Percentiles rank a stretch among this genome's conserved stretches.
These are phyloP conservation scores for Casuarina cunninghamiana DNA, from an alignment of 306 rosid species.

Conservation along the genomic window DNA sequence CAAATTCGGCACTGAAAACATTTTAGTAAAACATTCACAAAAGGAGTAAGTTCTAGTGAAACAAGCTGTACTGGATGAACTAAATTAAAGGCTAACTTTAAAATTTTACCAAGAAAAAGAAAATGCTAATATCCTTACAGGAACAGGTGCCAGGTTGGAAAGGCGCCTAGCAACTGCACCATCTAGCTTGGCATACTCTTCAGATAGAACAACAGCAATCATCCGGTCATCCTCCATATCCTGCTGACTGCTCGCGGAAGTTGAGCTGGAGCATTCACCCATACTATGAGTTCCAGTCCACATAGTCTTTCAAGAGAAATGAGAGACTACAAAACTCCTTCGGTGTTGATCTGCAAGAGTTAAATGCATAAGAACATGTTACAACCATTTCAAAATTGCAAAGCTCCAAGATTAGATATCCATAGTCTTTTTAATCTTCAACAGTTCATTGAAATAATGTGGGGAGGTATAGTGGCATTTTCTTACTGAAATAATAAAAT, in stretches of 20 bases:
- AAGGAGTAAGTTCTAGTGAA: background rate
- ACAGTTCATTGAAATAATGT: background rate
- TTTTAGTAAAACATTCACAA: background rate
- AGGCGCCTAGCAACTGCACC: conserved; percentile 66
- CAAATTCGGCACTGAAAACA: background rate
- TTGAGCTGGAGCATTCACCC: conserved; percentile 69
- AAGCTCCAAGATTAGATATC: background rate
- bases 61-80: background rate
- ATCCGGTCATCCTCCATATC: conserved; percentile 68
- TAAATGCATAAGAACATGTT: background rate
- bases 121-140: conserved; percentile 40
- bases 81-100: background rate
- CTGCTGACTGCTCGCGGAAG: conserved; percentile 56
- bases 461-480: background rate
- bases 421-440: background rate
- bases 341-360: background rate
- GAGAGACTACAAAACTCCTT: conserved; percentile 9
- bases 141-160: conserved; percentile 64
- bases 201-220: conserved; percentile 75
- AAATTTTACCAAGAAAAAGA: conserved; percentile 4
- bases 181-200: conserved; percentile 79
- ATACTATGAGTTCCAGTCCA: conserved; percentile 40
- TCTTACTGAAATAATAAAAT: no score
- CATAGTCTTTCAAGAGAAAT: conserved; percentile 25
- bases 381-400: background rate